These are phyloP conservation scores for Aeminium ludgeri DNA, from an alignment of 495 filamentous ascomycete species.

Conservation along the genomic window DNA sequence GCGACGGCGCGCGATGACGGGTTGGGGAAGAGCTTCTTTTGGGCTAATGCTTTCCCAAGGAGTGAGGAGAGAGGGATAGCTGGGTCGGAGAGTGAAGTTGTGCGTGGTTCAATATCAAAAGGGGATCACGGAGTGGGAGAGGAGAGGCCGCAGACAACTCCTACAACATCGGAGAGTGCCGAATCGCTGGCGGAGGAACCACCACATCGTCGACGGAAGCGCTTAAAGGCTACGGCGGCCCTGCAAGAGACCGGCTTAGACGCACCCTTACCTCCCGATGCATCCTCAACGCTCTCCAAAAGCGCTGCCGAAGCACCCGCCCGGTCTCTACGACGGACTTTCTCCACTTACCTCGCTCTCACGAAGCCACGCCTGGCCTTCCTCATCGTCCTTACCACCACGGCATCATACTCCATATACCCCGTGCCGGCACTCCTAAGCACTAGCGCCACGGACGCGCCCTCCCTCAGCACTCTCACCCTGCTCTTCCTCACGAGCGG, in stretches of 20 bases:
- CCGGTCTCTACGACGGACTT: slow-evolving; percentile 51
- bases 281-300: slow-evolving; percentile 62
- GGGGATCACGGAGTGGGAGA: too few relatives aligned
- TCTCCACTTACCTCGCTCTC: slow-evolving; percentile 79
- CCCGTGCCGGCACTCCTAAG: slow-evolving; percentile 65
- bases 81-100: neutral
- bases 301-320: slow-evolving; percentile 50
- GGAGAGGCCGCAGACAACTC: too few relatives aligned
- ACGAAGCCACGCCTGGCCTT: slow-evolving; percentile 89
- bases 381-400: slow-evolving; percentile 78
- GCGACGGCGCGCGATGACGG: slow-evolving; percentile 4
- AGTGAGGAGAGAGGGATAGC: neutral
- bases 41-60: slow-evolving; percentile 14
- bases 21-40: slow-evolving; percentile 13
- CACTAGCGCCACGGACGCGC: slow-evolving; percentile 51
- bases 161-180: neutral
- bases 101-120: too few relatives aligned
- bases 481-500: slow-evolving; percentile 82
- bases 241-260: slow-evolving; percentile 3
- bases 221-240: slow-evolving; percentile 10
- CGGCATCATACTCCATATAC: slow-evolving; percentile 81
- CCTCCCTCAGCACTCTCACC: slow-evolving; percentile 76
- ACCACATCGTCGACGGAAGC: slow-evolving; percentile 24
- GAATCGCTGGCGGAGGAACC: slow-evolving; percentile 11
- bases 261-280: slow-evolving; percentile 52